A percentile compares a stretch with the other conserved stretches of the same genome.
Evolutionary conservation across 2,329 filamentous ascomycete genomes (phyloP).

Genomic region (Penicillium sp.): DNA sequence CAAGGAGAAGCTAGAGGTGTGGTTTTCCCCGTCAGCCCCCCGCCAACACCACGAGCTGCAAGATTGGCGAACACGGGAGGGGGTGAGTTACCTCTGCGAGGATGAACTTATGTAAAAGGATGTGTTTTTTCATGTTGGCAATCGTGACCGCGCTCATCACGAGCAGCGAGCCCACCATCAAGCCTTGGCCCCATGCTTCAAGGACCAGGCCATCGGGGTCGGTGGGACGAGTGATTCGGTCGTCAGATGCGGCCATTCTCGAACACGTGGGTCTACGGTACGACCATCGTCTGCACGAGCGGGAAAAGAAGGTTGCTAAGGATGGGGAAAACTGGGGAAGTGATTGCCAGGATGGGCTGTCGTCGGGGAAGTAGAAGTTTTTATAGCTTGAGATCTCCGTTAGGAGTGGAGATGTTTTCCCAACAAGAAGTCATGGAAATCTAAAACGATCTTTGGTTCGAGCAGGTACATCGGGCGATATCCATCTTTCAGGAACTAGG

Average conservation of each 20-base stretch:
- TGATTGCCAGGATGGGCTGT: not conserved
- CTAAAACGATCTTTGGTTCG: not conserved
- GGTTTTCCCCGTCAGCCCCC: not conserved
- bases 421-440: not conserved
- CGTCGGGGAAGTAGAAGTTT: not conserved
- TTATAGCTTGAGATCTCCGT: not conserved
- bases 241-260: conserved; percentile 9
- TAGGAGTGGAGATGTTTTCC: not conserved
- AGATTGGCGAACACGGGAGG: not conserved
- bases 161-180: conserved; percentile 55
- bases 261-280: conserved; percentile 1
- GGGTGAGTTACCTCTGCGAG: conserved; percentile 48
- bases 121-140: conserved; percentile 54
- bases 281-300: conserved; percentile 9
- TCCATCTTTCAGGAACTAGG: not conserved
- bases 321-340: not conserved
- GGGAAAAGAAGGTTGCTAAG: not conserved
- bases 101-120: conserved; percentile 58
- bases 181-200: conserved; percentile 55
- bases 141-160: conserved; percentile 56
- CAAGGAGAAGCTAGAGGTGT: conserved; percentile 54
- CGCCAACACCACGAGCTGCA: too few relatives aligned
- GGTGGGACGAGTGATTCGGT: conserved; percentile 28
- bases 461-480: not conserved
- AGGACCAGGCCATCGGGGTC: conserved; percentile 44